Evolutionary conservation across 805 yeast species (phyloP).

Genomic region (Candida fluviatilis): DNA sequence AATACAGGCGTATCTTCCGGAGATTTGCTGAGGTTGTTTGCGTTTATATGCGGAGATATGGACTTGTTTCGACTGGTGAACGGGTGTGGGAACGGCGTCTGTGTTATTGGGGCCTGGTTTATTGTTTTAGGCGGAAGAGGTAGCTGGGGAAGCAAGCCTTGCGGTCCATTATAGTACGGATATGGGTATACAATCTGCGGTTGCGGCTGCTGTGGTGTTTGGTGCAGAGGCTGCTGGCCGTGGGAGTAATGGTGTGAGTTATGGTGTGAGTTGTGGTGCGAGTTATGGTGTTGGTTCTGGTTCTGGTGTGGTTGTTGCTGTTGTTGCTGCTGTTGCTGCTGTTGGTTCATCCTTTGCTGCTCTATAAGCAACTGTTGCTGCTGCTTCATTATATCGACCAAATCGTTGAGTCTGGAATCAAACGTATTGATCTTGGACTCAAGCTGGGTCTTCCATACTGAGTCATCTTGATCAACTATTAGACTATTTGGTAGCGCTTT

Average conservation of each 20-base stretch:
- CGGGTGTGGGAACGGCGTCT: neutral
- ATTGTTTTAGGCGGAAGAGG: neutral
- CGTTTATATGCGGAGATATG: neutral
- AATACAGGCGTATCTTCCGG: neutral
- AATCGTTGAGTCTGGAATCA: slow-evolving; percentile 33
- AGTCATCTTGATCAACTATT: slow-evolving; percentile 9
- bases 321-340: slow-evolving; percentile 7
- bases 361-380: slow-evolving; percentile 28
- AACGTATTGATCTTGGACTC: slow-evolving; percentile 32
- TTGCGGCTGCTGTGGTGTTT: slow-evolving; percentile 2
- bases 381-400: slow-evolving; percentile 29
- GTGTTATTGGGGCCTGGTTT: neutral
- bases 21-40: neutral
- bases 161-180: neutral
- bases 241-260: neutral
- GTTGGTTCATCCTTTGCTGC: slow-evolving; percentile 12
- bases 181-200: neutral
- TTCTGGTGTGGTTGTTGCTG: slow-evolving; percentile 5
- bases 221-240: neutral
- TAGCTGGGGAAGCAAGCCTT: slow-evolving; percentile 1
- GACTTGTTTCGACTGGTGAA: neutral
- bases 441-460: slow-evolving; percentile 30
- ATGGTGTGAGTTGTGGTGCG: neutral
- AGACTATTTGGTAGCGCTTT: neutral
- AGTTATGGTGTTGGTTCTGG: neutral